A percentile compares a stretch with the other conserved stretches of the same genome.
phyloP scores from a whole-genome alignment of 2,329 filamentous ascomycete species.

The Corinectria fuckeliana region DNA sequence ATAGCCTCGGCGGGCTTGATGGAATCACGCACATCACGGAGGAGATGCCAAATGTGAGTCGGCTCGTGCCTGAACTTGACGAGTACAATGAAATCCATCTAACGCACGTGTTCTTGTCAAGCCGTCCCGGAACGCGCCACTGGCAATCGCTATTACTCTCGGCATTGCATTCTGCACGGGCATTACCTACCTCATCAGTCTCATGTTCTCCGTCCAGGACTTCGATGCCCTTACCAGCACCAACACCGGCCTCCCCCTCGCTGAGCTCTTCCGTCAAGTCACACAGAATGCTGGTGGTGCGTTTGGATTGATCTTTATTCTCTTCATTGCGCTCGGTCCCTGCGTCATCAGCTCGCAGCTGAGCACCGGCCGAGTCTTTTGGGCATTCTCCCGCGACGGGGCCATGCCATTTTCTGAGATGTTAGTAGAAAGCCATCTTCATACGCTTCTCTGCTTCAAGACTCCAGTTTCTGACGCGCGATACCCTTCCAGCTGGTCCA shows the following conservation, averaged over 20 bases:
- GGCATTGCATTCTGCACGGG: constrained; percentile 57
- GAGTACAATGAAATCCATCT: not conserved
- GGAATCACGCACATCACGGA: constrained; percentile 57
- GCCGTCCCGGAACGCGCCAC: constrained; percentile 47
- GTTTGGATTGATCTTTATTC: constrained; percentile 49
- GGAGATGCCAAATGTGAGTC: constrained; percentile 56
- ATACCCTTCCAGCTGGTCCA: constrained; percentile 40
- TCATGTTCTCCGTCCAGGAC: constrained; percentile 60
- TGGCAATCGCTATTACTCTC: constrained; percentile 52
- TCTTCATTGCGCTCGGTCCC: constrained; percentile 51
- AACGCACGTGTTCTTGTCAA: not conserved
- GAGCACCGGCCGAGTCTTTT: constrained; percentile 44
- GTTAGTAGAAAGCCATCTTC: constrained; percentile 15
- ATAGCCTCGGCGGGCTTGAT: constrained; percentile 55
- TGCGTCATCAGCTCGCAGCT: constrained; percentile 47
- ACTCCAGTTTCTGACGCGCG: not conserved
- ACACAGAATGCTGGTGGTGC: constrained; percentile 49
- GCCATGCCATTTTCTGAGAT: constrained; percentile 46
- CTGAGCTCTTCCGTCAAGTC: constrained; percentile 54
- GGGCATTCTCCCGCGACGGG: constrained; percentile 54
- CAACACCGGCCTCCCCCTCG: constrained; percentile 51
- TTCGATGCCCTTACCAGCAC: constrained; percentile 51
- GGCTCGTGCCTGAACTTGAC: not conserved
- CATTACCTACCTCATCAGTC: constrained; percentile 54
- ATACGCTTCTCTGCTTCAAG: not conserved